phyloP scores from a whole-genome alignment of 257 asterid species.

The Striga asiatica region DNA sequence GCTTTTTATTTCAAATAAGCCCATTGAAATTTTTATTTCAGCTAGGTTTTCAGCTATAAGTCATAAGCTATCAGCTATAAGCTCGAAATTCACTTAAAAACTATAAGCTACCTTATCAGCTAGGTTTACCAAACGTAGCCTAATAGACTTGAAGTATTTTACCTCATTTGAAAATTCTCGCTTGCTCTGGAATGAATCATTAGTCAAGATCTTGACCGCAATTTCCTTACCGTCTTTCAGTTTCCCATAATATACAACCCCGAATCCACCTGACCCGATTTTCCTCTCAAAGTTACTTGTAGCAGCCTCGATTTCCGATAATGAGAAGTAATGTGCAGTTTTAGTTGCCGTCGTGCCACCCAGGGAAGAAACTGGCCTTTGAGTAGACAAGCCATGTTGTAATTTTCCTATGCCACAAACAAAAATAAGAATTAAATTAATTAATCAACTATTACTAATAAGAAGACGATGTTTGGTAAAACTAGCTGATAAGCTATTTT shows the following conservation, averaged over 20 bases:
- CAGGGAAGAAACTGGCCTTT: slow-evolving; percentile 40
- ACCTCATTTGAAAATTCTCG: slow-evolving; percentile 96
- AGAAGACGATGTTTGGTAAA: no score
- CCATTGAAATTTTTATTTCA: no score
- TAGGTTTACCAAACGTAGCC: no score
- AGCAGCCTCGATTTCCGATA: slow-evolving; percentile 74
- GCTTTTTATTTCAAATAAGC: no score
- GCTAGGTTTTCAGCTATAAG: no score
- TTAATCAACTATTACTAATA: no score
- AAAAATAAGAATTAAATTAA: background rate
- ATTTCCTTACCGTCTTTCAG: slow-evolving; percentile 80
- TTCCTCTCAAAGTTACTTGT: slow-evolving; percentile 69
- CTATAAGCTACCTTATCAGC: no score
- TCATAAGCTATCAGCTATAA: no score
- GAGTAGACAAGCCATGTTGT: slow-evolving; percentile 27
- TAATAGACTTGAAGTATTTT: no score
- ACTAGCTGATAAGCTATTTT: no score
- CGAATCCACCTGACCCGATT: slow-evolving; percentile 93
- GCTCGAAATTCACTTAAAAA: no score
- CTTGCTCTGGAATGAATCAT: slow-evolving; percentile 86
- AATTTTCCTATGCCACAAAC: slow-evolving; percentile 31
- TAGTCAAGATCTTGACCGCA: slow-evolving; percentile 80
- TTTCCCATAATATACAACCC: slow-evolving; percentile 80
- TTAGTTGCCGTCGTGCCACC: slow-evolving; percentile 54
- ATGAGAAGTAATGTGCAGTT: slow-evolving; percentile 72